Conservation (phyloP, 1,284 basidiomycete genomes). For the Xerocomus nothofagi region DNA sequence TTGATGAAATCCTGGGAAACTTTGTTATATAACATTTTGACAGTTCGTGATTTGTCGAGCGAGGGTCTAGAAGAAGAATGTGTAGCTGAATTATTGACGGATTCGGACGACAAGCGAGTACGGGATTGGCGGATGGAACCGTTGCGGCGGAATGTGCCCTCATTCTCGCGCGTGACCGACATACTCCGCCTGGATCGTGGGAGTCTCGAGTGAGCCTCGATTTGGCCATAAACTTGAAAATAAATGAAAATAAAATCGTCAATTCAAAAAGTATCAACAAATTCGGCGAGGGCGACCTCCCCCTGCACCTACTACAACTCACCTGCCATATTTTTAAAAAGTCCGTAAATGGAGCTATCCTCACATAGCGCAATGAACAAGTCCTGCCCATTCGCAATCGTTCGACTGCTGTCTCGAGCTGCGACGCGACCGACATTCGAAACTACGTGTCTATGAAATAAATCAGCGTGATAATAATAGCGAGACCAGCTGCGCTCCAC, state of each 20-base stretch:
- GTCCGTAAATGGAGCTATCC: slow-evolving; percentile 78
- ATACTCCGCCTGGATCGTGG: slow-evolving; percentile 64
- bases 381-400: slow-evolving; percentile 74
- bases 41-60: slow-evolving; percentile 55
- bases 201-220: slow-evolving; percentile 63
- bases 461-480: slow-evolving; percentile 4
- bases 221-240: slow-evolving; percentile 68
- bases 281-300: background rate
- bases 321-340: slow-evolving; percentile 89
- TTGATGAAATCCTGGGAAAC: slow-evolving; percentile 44
- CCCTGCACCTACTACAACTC: background rate
- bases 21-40: slow-evolving; percentile 56
- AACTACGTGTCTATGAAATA: slow-evolving; percentile 67
- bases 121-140: slow-evolving; percentile 25
- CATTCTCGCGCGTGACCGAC: slow-evolving; percentile 51
- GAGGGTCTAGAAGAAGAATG: slow-evolving; percentile 50
- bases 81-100: slow-evolving; percentile 21
- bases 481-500: slow-evolving; percentile 33
- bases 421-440: slow-evolving; percentile 81
- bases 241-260: slow-evolving; percentile 19
- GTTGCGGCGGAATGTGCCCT: slow-evolving; percentile 32
- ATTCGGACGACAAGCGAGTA: slow-evolving; percentile 35
- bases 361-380: slow-evolving; percentile 86
- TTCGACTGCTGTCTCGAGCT: slow-evolving; percentile 79
- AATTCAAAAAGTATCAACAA: slow-evolving; percentile 13